Evolutionary conservation across 2,329 filamentous ascomycete genomes (phyloP), one percentile per base, ranked within the genome.

Genomic region (Colletotrichum simmondsii): DNA sequence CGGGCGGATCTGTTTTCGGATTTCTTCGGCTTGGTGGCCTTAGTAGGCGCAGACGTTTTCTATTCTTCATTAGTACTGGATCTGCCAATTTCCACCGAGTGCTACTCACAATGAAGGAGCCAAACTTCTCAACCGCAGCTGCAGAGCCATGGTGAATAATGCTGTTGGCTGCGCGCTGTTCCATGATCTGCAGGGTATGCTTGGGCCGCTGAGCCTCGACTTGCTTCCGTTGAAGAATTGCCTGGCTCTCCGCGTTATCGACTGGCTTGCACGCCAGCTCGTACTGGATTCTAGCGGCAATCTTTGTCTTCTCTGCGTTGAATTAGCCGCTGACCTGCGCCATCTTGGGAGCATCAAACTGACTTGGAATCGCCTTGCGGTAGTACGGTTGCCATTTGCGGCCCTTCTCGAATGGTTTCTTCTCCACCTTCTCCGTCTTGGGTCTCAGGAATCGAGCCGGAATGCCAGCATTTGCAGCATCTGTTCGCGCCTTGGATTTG

Each of bases 1-100:
- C 97, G 95, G 42, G 94, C 93, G 32, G 94, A 93, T 86, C 98
- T 98, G 83, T 94, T 92, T 77, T 94, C 92, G 81, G 89, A 85
- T 83, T 90, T 92, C 82, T 92, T 87, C 74, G 88, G 84, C 81
- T 91, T 90, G 77, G 84, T 82, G 63, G 84, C 79, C 58, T 83
- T 81, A n/a, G 83, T 78, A 14, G 84, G 83, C 16, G 78, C 73
- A 22, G 78, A 75, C 35, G 83, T 85, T 88, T 91, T 91, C 90
- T 92, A 24, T 16, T 19, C 14, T n/a, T 37, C 32, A 19, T 75
- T 32, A 75, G 72, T 53, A 19, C 11, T 30, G 68, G 59, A 61
- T 16, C 12, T 24, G 11, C 22, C 3, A 52, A 5, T 7, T 30
- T 1, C 42, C 19, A n/a, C 8, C 3, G 12, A 28, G 16, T 75